phyloP scores from a whole-genome alignment of 2,329 filamentous ascomycete species.

The Tolypocladium paradoxum region DNA sequence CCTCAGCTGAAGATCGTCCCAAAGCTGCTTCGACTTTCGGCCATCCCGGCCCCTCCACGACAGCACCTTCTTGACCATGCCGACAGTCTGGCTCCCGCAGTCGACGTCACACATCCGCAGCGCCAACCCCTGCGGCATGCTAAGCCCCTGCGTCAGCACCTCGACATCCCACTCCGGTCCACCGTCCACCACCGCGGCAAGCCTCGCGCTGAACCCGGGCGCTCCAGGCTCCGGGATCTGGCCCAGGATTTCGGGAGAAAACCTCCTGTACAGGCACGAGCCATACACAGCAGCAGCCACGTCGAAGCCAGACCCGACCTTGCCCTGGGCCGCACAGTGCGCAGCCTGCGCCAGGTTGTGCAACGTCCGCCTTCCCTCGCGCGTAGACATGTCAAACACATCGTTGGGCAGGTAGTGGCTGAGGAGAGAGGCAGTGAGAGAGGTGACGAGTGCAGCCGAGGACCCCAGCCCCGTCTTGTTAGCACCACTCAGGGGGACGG shows the following conservation, averaged over 20 bases:
- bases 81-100: conserved; percentile 83
- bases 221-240: conserved; percentile 55
- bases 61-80: conserved; percentile 90
- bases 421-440: conserved; percentile 68
- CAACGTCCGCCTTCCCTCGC: conserved; percentile 47
- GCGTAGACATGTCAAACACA: conserved; percentile 46
- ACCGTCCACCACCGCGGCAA: conserved; percentile 58
- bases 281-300: conserved; percentile 89
- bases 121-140: conserved; percentile 61
- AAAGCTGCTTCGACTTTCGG: conserved; percentile 56
- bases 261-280: conserved; percentile 83
- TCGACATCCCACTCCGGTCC: conserved; percentile 65
- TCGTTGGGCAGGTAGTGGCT: conserved; percentile 56
- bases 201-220: conserved; percentile 52
- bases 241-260: conserved; percentile 67
- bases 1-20: conserved; percentile 60
- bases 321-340: conserved; percentile 93
- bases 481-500: conserved; percentile 61
- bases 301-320: conserved; percentile 92
- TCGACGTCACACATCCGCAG: conserved; percentile 94
- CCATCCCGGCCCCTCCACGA: conserved; percentile 62
- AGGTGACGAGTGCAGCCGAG: conserved; percentile 85
- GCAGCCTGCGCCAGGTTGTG: conserved; percentile 92
- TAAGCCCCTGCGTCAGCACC: conserved; percentile 57
- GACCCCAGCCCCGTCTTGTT: conserved; percentile 96